phyloP scores from a whole-genome alignment of 2,329 filamentous ascomycete species.

The Ceratocystis lukuohia region DNA sequence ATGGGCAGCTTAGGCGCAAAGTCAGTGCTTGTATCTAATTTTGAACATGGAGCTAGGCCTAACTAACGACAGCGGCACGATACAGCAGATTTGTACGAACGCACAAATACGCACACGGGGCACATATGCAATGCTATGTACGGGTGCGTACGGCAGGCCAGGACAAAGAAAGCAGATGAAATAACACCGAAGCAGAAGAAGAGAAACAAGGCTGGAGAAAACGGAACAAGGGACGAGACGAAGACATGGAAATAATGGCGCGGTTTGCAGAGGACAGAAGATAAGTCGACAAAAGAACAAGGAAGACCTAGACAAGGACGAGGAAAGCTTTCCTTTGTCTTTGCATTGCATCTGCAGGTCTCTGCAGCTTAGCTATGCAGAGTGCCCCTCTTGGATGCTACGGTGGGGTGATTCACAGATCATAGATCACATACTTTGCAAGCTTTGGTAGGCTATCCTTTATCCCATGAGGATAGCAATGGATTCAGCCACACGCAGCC shows the following conservation, averaged over 20 bases:
- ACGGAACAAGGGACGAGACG: neutral
- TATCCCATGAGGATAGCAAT: too few species aligned
- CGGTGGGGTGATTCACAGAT: slow-evolving; percentile 15
- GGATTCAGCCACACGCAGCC: too few species aligned
- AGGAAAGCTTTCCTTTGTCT: neutral
- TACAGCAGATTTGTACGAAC: neutral
- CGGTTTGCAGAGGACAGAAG: neutral
- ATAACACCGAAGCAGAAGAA: neutral
- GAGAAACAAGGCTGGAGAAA: neutral
- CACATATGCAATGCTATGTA: neutral
- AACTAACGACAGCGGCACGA: neutral
- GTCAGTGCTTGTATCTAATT: slow-evolving; percentile 6
- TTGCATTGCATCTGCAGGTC: slow-evolving; percentile 11
- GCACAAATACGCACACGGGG: neutral
- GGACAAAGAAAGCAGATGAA: neutral
- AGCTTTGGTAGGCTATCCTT: neutral
- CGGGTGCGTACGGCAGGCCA: neutral
- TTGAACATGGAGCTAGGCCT: neutral
- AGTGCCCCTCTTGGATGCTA: slow-evolving; percentile 16
- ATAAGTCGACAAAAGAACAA: neutral
- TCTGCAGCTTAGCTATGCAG: slow-evolving; percentile 6
- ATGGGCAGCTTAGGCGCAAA: slow-evolving; percentile 1
- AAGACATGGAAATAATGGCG: neutral
- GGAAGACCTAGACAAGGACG: neutral
- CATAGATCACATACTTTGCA: slow-evolving; percentile 1